Base-by-base conservation (phyloP, 2,329 filamentous ascomycete genomes). In the Daldinia eschscholtzii region DNA sequence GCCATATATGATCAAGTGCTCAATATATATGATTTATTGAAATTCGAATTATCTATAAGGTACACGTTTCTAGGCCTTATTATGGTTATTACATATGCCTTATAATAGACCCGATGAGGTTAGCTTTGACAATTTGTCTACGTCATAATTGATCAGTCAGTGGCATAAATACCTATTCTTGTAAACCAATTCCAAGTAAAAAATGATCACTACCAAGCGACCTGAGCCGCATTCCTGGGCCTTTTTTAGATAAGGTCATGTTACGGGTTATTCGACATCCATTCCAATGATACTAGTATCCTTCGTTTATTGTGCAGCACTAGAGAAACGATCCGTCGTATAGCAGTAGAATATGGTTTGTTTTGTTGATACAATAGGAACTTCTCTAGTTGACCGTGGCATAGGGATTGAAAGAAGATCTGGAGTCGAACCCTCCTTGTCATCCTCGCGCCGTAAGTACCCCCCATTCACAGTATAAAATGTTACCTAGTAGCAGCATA, bases 391-490 rank as follows among this genome's bases (percentile, higher is more conserved):
- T 73, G 59, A 73, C 23, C 39, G 13, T 26, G n/a, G 4, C 42
- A 13, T 59, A 76, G 74, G 74, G 72, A 18, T 79, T 91, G 13
- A 89, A 93, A 74, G 86, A 92, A 76, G 93, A 94, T 79, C 80
- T 97, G 39, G 88, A 88, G 66, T 87, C 88, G 39, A 88, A 92
- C 75, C 93, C 93, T 69, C 91, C 94, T 26, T 98, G 94, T 77
- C 94, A 97, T 83, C 88, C 93, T 65, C 88, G 91, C 77, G 95
- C 94, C 70, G 92, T 94, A 82, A 80, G 91, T 55, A 35, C 26
- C 6, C 26, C 6, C 20, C 20, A 23, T 23, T 2, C 20, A 23
- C 5, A 28, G 6, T 33, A 30, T 46, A 46, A 3, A 30, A 23
- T 23, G 20, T 30, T n/a, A 52, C 5, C 23, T 58, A 2, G 30